phyloP scores from a whole-genome alignment of 1,139 yeast species.

The Arxiozyma heterogenica region DNA sequence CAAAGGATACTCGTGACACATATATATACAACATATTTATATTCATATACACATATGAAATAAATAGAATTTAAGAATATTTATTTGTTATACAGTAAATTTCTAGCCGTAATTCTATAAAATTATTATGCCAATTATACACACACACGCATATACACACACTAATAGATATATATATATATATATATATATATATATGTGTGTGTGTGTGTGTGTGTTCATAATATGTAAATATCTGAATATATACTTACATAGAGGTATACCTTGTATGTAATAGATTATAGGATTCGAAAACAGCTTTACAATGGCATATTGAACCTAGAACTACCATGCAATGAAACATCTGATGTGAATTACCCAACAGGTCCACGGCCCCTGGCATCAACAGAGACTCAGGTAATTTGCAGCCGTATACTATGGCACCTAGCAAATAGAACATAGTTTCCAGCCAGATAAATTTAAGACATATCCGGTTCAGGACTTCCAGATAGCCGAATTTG shows the following conservation, averaged over 20 bases:
- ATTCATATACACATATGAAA: no score
- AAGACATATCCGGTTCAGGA: constrained; percentile 46
- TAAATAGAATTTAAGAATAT: no score
- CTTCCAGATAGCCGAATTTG: constrained; percentile 38
- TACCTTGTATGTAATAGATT: constrained; percentile 17
- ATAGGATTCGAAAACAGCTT: constrained; percentile 43
- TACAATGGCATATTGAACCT: constrained; percentile 73
- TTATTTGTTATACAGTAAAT: no score
- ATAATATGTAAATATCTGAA: no score
- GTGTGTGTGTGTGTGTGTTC: no score
- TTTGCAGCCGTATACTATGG: constrained; percentile 66
- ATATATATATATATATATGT: no score
- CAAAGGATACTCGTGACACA: no score
- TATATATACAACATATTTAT: no score
- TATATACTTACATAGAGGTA: not conserved
- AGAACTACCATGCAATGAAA: constrained; percentile 75
- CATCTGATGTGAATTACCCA: constrained; percentile 82
- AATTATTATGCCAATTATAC: no score
- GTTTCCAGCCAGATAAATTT: constrained; percentile 61
- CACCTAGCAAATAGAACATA: constrained; percentile 64
- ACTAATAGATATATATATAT: no score
- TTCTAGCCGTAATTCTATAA: no score
- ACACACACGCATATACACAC: no score
- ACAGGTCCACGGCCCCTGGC: constrained; percentile 61
- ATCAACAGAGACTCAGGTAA: constrained; percentile 58